Conservation (phyloP, 352 stramenopile species). For the Phytophthora citrophthora region DNA sequence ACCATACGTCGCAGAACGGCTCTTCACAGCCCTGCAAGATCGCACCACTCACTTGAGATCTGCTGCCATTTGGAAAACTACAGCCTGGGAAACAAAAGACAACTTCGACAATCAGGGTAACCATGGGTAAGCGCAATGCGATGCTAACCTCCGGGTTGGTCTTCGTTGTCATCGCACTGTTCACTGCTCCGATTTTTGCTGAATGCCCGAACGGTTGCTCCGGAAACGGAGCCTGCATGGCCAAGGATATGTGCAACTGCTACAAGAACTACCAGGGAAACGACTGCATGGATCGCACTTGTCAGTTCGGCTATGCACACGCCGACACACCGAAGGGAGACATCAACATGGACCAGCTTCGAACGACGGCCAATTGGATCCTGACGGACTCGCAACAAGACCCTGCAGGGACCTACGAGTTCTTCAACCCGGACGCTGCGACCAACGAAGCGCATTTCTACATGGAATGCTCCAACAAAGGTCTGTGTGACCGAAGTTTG, state of each 20-base stretch:
- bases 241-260: conserved; percentile 86
- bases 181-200: conserved; percentile 26
- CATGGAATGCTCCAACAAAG: conserved; percentile 95
- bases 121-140: conserved; percentile 27
- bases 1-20: conserved; percentile 29
- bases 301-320: conserved; percentile 87
- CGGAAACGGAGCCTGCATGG: conserved; percentile 77
- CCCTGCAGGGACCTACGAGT: conserved; percentile 75
- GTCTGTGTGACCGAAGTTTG: conserved; percentile 86
- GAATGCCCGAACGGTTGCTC: conserved; percentile 88
- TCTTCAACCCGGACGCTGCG: conserved; percentile 58
- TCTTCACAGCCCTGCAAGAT: conserved; percentile 32
- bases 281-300: conserved; percentile 85
- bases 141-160: conserved; percentile 21
- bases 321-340: conserved; percentile 94
- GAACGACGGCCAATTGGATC: conserved; percentile 45
- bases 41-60: neutral
- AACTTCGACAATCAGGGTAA: neutral
- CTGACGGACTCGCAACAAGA: conserved; percentile 77
- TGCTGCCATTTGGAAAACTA: conserved; percentile 31
- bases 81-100: conserved; percentile 6
- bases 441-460: conserved; percentile 88
- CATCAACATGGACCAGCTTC: conserved; percentile 86
- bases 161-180: conserved; percentile 29
- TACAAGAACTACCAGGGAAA: conserved; percentile 88